phyloP scores from a whole-genome alignment of 2,329 filamentous ascomycete species.

The Aspergillus quadrilineatus region DNA sequence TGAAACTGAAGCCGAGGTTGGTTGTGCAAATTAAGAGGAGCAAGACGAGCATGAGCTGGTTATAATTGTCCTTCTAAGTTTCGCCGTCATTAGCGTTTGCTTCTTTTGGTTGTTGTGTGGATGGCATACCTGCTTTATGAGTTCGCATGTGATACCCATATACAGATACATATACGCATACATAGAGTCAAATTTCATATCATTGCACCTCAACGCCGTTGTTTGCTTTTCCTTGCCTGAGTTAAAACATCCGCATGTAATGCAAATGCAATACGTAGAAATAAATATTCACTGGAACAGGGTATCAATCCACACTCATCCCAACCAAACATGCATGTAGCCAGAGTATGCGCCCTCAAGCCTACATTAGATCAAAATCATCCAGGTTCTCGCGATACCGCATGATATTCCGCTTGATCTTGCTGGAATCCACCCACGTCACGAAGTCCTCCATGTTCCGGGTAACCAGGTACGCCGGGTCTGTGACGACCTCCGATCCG shows the following conservation, averaged over 20 bases:
- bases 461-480: slow-evolving; percentile 85
- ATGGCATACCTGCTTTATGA: background rate
- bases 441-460: slow-evolving; percentile 93
- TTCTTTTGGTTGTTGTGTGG: background rate
- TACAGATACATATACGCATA: slow-evolving; percentile 1
- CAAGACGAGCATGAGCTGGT: background rate
- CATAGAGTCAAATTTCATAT: slow-evolving; percentile 5
- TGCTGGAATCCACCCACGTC: slow-evolving; percentile 92
- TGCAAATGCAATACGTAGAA: background rate
- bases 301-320: slow-evolving; percentile 12
- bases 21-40: slow-evolving; percentile 10
- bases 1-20: slow-evolving; percentile 19
- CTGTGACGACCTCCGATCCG: slow-evolving; percentile 84
- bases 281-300: slow-evolving; percentile 10
- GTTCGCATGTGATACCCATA: slow-evolving; percentile 12
- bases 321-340: background rate
- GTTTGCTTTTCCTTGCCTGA: background rate
- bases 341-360: background rate
- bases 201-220: background rate
- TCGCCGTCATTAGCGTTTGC: slow-evolving; percentile 1
- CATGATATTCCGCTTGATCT: slow-evolving; percentile 96
- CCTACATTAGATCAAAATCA: slow-evolving; percentile 85
- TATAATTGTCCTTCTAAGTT: background rate
- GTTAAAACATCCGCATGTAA: background rate
- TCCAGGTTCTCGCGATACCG: slow-evolving; percentile 93